Evolutionary conservation across 106 monocot species (phyloP).

Genomic region (Platanthera guangdongensis): DNA sequence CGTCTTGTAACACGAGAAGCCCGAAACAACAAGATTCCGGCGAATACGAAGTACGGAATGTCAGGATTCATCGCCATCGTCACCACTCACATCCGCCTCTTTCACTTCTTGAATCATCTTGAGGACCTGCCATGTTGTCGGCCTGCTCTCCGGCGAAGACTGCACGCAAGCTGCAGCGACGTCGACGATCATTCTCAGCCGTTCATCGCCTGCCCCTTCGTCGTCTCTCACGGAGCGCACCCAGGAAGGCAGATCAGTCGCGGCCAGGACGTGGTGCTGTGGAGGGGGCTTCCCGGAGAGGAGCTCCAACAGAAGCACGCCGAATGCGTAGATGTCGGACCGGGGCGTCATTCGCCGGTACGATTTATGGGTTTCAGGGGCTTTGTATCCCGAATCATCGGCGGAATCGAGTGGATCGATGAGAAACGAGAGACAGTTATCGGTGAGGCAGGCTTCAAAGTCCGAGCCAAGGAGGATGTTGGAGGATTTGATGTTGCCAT

Average conservation of each 20-base stretch:
- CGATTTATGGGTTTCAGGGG: conserved; percentile 61
- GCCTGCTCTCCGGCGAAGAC: conserved; percentile 67
- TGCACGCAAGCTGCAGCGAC: conserved; percentile 49
- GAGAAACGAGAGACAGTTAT: conserved; percentile 64
- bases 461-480: conserved; percentile 86
- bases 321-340: conserved; percentile 87
- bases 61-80: conserved; percentile 13
- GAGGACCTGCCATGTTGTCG: conserved; percentile 81
- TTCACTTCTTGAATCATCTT: conserved; percentile 92
- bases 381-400: conserved; percentile 42
- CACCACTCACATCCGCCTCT: conserved; percentile 26
- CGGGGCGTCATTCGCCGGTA: conserved; percentile 40
- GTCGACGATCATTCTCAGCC: conserved; percentile 58
- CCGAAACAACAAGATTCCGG: not conserved
- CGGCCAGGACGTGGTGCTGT: conserved; percentile 23
- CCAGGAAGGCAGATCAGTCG: conserved; percentile 46
- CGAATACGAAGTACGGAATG: conserved; percentile 1
- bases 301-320: conserved; percentile 72
- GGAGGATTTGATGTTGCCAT: conserved; percentile 77
- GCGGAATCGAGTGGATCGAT: conserved; percentile 36
- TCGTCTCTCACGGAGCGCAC: conserved; percentile 66
- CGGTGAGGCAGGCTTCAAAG: conserved; percentile 86
- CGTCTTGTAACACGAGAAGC: not conserved
- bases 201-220: conserved; percentile 52
- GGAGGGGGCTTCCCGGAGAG: conserved; percentile 64